Evolutionary conservation across 2,329 filamentous ascomycete species (phyloP), one percentile per base, ranked within the genome.

Genomic region (Microdochium trichocladiopsis): DNA sequence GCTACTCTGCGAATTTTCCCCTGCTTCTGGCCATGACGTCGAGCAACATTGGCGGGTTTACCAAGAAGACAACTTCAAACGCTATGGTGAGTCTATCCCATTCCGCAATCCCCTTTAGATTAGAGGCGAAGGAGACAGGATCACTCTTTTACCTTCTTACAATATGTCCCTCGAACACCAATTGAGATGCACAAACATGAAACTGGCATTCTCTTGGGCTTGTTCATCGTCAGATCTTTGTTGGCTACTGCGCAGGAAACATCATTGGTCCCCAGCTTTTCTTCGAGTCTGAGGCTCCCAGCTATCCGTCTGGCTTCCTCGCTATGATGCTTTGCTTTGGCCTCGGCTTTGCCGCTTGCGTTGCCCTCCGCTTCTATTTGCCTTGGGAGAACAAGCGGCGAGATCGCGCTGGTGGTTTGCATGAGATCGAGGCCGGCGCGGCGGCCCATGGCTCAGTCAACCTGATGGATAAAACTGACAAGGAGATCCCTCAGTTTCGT

Each of bases 201-300:
- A 41, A 41, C 41, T 45, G 18, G 22, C 41, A 45, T n/a, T n/a
- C n/a, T 45, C 18, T 23, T 18, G 14, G 6, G 21, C 22, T 45
- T 12, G 16, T 5, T 23, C 18, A 8, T 3, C 11, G 9, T 9
- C 12, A 45, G 41, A 23, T 45, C n/a, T 59, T 56, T 16, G 28
- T 57, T 1, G 54, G 54, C 23, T 59, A 50, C 37, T 59, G 57
- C 23, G 57, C 56, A 45, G 41, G 41, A 16, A 23, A 23, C 8
- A 76, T 87, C 33, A 70, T 81, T 33, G 81, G 78, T 0, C 80
- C 82, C 0, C 80, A 84, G 60, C 72, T 83, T 2, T 85, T 84
- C 67, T 68, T 79, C 16, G 67, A 71, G n/a, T 66, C 65, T 45
- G 80, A 87, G 60, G 72, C 74, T 0, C 84, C 84, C 0, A 68